These are phyloP conservation scores for Rehmannia glutinosa DNA, from an alignment of 257 asterid species.

Conservation along the genomic window DNA sequence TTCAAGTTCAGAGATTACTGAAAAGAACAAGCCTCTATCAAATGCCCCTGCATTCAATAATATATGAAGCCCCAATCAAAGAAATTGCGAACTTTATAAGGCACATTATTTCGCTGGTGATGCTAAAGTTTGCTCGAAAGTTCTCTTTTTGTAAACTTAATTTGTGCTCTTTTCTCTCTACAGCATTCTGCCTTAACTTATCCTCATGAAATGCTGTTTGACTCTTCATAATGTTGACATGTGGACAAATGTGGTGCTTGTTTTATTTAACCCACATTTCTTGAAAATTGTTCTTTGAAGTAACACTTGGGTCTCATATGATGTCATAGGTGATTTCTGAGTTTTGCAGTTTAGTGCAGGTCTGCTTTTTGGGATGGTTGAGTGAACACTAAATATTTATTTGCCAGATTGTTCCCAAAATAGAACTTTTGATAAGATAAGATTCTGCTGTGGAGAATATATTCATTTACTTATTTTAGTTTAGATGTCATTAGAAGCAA, in stretches of 20 bases:
- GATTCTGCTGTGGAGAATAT: neutral
- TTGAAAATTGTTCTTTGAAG: neutral
- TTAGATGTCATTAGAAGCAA: neutral
- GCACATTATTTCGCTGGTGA: no score
- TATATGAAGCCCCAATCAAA: no score
- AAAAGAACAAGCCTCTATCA: no score
- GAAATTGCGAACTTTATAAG: no score
- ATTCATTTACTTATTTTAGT: neutral
- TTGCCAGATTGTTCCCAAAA: neutral
- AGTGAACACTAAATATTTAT: neutral
- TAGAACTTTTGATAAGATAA: neutral
- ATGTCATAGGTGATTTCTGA: constrained; percentile 1
- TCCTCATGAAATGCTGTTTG: constrained; percentile 4
- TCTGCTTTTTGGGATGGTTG: neutral
- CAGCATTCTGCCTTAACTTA: neutral
- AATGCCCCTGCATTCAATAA: no score
- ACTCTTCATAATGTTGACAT: neutral
- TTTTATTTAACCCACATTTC: neutral
- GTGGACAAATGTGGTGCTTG: neutral
- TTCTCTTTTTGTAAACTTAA: neutral
- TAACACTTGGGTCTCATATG: neutral
- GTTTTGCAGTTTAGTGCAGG: neutral
- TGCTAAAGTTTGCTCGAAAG: no score
- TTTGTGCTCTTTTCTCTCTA: neutral
- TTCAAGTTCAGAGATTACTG: no score